phyloP scores from a whole-genome alignment of 805 yeast genomes.

The Metschnikowia matae region DNA sequence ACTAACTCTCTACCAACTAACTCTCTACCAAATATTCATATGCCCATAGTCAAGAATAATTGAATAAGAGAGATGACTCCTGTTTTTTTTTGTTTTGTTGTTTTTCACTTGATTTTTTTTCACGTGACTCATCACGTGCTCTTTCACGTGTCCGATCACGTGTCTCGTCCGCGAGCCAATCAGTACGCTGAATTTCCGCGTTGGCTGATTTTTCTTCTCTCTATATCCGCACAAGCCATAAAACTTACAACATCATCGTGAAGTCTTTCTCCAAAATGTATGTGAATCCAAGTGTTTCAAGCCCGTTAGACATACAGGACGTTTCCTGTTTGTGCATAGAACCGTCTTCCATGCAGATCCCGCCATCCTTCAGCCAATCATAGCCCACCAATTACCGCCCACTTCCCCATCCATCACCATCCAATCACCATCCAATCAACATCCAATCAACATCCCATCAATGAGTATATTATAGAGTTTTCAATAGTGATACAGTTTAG shows the following conservation, averaged over 20 bases:
- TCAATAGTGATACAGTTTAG: too few relatives aligned
- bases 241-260: slow-evolving; percentile 5
- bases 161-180: slow-evolving; percentile 11
- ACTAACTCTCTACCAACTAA: too few relatives aligned
- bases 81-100: too few relatives aligned
- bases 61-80: too few relatives aligned
- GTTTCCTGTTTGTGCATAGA: background rate
- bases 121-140: background rate
- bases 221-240: slow-evolving; percentile 3
- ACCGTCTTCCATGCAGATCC: background rate
- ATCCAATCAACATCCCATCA: background rate
- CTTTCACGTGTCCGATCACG: slow-evolving; percentile 1
- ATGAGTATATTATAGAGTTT: background rate
- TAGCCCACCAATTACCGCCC: too few relatives aligned
- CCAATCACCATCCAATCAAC: background rate
- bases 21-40: too few relatives aligned
- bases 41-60: too few relatives aligned
- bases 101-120: too few relatives aligned
- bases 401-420: background rate
- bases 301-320: background rate
- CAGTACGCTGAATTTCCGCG: slow-evolving; percentile 9
- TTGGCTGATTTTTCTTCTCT: slow-evolving; percentile 17
- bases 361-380: background rate
- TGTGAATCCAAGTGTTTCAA: slow-evolving; percentile 1
- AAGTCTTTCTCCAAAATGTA: slow-evolving; percentile 11